These are phyloP conservation scores for Leccinum subrobustum DNA, from an alignment of 1,284 basidiomycete genomes.

Conservation along the genomic window DNA sequence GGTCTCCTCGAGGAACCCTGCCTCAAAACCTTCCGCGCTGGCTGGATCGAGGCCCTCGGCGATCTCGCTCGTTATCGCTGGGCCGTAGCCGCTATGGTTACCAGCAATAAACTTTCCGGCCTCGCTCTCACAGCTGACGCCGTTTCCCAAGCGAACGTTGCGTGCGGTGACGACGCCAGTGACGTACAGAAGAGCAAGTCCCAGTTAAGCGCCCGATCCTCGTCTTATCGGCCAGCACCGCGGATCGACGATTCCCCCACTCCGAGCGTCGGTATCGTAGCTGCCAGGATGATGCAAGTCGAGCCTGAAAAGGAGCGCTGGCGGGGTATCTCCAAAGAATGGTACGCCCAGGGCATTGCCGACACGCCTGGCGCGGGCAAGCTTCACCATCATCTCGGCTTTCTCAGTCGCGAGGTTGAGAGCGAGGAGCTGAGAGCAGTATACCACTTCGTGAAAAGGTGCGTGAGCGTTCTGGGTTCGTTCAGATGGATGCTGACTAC, in stretches of 20 bases:
- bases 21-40: conserved; percentile 69
- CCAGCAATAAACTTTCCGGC: conserved; percentile 40
- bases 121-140: conserved; percentile 48
- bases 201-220: conserved; percentile 36
- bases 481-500: conserved; percentile 1
- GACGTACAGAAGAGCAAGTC: conserved; percentile 26
- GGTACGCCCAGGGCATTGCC: conserved; percentile 87
- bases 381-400: conserved; percentile 92
- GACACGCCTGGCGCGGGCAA: conserved; percentile 91
- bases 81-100: conserved; percentile 79
- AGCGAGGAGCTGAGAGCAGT: conserved; percentile 84
- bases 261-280: conserved; percentile 83
- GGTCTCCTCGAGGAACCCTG: conserved; percentile 83
- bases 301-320: conserved; percentile 92
- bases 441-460: conserved; percentile 97
- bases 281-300: conserved; percentile 83
- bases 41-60: conserved; percentile 95
- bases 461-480: conserved; percentile 22
- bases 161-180: conserved; percentile 23
- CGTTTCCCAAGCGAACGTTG: conserved; percentile 39
- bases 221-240: conserved; percentile 52
- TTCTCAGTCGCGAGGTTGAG: conserved; percentile 80
- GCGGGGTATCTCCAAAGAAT: conserved; percentile 86
- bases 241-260: conserved; percentile 66
- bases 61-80: conserved; percentile 94